Evolutionary conservation across 768 basidiomycete species (phyloP).

Genomic region (Serendipita vermifera): DNA sequence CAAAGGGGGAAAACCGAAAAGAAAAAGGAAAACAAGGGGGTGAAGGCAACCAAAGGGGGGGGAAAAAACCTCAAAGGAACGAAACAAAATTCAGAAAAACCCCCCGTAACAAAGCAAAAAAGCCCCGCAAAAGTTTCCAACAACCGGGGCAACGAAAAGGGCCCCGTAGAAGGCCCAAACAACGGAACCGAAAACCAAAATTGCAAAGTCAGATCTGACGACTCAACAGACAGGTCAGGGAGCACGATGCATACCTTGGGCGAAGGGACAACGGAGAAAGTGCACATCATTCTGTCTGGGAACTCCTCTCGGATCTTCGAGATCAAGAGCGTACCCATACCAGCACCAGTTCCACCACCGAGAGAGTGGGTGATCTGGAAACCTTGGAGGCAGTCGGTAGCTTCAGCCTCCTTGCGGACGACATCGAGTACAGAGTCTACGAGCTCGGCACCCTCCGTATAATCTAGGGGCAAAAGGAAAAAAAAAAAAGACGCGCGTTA

Average conservation of each 20-base stretch:
- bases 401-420: constrained; percentile 97
- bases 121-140: constrained; percentile 98
- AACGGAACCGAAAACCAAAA: constrained; percentile 81
- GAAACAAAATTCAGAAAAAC: constrained; percentile 97
- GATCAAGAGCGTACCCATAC: constrained; percentile 98
- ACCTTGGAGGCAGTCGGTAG: constrained; percentile 92
- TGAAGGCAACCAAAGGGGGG: constrained; percentile 97
- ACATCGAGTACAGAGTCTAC: constrained; percentile 97
- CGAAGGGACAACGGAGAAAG: constrained; percentile 95
- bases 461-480: constrained; percentile 36
- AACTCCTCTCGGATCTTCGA: constrained; percentile 99
- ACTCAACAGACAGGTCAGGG: not conserved
- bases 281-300: constrained; percentile 99
- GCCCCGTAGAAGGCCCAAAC: constrained; percentile 99
- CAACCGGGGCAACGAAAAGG: constrained; percentile 94
- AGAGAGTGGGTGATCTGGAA: constrained; percentile 99
- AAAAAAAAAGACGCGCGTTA: constrained; percentile 16
- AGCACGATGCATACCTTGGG: constrained; percentile 48
- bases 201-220: constrained; percentile 1
- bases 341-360: constrained; percentile 98
- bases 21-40: constrained; percentile 93
- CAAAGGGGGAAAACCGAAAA: constrained; percentile 98
- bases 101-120: constrained; percentile 99
- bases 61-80: constrained; percentile 88
- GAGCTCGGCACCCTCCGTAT: constrained; percentile 94